Base-by-base conservation (phyloP, 371 early-diverging fungal species). In the Mucor lusitanicus region DNA sequence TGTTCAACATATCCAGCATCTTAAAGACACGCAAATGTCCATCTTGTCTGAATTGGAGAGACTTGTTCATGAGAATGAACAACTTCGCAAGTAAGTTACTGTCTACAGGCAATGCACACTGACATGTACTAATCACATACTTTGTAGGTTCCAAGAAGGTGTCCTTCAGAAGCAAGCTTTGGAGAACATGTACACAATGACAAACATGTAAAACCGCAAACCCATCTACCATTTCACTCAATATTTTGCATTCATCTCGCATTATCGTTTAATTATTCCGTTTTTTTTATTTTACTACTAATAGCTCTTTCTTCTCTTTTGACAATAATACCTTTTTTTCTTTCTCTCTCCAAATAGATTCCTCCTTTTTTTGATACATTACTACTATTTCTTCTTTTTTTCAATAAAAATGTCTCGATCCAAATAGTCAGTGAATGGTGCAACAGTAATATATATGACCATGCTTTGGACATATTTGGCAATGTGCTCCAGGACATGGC, bases 1-100 rank as follows among this genome's bases (percentile, higher is more conserved):
- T 67, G 77, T 77, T 17, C 77, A 77, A 65, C 77, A 77, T 62
- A 77, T 77, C 27, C 76, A 77, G 60, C 83, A 76, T 56, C 65
- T 76, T 27, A 77, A 77, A 58, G 69, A 71, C 39, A 79, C 70
- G 37, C 75, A 74, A 65, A 64, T 63, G 50, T 70, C 78, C 44
- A 74, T 80, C 33, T 57, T 76, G 30, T 69, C 70, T 40, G 77
- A 76, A 70, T 63, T 80, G 44, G 80, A 77, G 42, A 72, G 73
- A 58, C 60, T 77, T 39, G 72, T 72, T 28, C 70, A 71, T 63
- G 78, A 79, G 55, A 82, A 79, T 64, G 78, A 76, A 46, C 78
- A 75, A 39, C 71, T 75, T 56, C 72, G 73, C 69, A 77, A 76
- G 76, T 73, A 74, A 64, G 79, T 70, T 30, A 17, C n/a, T 54